Evolutionary conservation across 176 grass and related monocot species (phyloP).

Genomic region (Calamus simplicifolius): DNA sequence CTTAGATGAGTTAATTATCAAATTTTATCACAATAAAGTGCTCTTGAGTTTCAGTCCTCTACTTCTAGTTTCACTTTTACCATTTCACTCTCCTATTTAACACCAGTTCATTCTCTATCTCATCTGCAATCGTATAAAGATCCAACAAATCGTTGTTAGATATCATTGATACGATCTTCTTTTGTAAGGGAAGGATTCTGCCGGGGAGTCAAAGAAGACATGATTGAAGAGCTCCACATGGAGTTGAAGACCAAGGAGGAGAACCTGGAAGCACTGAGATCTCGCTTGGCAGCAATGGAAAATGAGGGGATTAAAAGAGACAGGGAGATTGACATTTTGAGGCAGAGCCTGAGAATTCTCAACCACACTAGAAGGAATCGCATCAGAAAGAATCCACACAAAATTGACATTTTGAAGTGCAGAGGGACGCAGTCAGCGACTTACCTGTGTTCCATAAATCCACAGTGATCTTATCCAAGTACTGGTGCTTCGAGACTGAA

Average conservation of each 20-base stretch:
- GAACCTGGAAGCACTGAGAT: conserved; percentile 6
- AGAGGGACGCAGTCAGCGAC: neutral
- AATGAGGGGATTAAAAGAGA: conserved; percentile 26
- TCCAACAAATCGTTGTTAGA: no score
- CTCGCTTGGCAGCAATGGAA: conserved; percentile 17
- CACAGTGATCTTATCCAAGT: no score
- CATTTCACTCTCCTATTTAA: no score
- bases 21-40: no score
- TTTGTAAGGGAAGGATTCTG: conserved; percentile 25
- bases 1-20: no score
- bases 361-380: conserved; percentile 25
- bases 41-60: no score
- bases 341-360: conserved; percentile 44
- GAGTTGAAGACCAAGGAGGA: conserved; percentile 33
- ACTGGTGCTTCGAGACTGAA: no score
- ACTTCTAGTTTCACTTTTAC: no score
- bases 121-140: no score
- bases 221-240: conserved; percentile 9
- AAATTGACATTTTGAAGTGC: neutral
- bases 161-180: no score
- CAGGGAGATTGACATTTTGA: conserved; percentile 36
- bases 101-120: no score
- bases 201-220: conserved; percentile 19
- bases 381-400: conserved; percentile 7
- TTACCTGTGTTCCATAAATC: neutral